phyloP scores from a whole-genome alignment of 257 asterid species.

The Primulina eburnea region DNA sequence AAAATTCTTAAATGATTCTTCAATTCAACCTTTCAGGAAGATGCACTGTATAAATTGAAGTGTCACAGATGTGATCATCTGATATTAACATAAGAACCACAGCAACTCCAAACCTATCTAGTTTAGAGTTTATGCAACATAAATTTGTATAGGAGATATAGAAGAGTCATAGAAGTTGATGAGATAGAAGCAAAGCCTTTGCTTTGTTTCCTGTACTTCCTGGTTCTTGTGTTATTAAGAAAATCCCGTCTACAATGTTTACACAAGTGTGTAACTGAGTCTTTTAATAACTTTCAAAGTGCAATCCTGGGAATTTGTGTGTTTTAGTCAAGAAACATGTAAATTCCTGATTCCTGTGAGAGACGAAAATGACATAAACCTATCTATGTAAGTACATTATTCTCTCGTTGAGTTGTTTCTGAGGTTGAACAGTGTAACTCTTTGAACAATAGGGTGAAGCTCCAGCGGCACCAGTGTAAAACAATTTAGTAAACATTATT shows the following conservation, averaged over 20 bases:
- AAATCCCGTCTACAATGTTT: background rate
- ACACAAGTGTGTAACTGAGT: background rate
- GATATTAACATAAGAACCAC: slow-evolving; percentile 3
- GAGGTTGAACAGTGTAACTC: background rate
- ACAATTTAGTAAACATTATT: background rate
- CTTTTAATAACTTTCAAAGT: background rate
- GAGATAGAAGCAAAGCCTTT: background rate
- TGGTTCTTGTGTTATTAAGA: background rate
- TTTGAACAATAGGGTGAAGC: background rate
- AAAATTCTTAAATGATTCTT: slow-evolving; percentile 1
- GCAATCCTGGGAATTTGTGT: background rate
- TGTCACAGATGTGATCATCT: background rate
- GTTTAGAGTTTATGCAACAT: background rate
- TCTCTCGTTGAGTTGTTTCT: background rate
- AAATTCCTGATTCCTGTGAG: background rate
- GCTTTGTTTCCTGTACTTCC: background rate
- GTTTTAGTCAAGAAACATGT: background rate
- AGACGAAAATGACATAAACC: background rate
- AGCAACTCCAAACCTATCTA: background rate
- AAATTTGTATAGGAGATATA: background rate
- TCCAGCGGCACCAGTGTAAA: background rate
- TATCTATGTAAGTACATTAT: background rate
- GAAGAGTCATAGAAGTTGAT: background rate
- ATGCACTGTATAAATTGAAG: background rate
- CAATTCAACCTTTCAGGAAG: slow-evolving; percentile 13